These are phyloP conservation scores for Aureobasidium namibiae DNA, from an alignment of 2,329 filamentous ascomycete species.

Conservation along the genomic window DNA sequence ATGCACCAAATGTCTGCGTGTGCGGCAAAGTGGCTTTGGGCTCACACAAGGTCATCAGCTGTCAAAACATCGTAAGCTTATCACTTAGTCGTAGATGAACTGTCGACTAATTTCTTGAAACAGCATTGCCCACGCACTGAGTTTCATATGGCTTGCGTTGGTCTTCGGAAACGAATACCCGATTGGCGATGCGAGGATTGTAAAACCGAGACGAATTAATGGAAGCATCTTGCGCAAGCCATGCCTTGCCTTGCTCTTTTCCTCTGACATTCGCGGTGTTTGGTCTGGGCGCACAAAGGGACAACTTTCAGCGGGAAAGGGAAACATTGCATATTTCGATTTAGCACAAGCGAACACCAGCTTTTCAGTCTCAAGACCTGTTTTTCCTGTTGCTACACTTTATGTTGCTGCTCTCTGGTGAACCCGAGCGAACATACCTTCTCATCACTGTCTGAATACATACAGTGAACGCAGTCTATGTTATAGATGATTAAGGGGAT, in stretches of 20 bases:
- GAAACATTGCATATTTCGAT: neutral
- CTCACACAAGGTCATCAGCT: constrained; percentile 16
- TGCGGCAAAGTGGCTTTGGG: constrained; percentile 16
- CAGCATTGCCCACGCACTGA: constrained; percentile 15
- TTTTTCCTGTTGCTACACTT: neutral
- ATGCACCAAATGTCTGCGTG: constrained; percentile 12
- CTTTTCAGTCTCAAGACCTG: neutral
- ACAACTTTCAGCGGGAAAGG: neutral
- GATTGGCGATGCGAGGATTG: constrained; percentile 20
- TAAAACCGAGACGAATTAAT: neutral
- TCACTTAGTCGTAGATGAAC: neutral
- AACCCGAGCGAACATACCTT: neutral
- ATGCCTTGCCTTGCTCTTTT: neutral
- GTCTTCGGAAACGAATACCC: constrained; percentile 12
- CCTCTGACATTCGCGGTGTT: neutral
- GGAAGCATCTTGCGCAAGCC: neutral
- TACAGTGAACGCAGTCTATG: no score
- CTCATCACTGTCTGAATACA: neutral
- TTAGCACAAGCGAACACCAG: neutral
- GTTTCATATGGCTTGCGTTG: constrained; percentile 22
- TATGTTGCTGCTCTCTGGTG: neutral
- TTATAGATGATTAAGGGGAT: no score
- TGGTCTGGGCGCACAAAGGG: neutral
- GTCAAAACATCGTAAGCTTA: constrained; percentile 18
- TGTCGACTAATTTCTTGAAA: neutral